Base-by-base conservation (phyloP, 2,329 filamentous ascomycete species). In the Paracorniculantispora psalliotae region DNA sequence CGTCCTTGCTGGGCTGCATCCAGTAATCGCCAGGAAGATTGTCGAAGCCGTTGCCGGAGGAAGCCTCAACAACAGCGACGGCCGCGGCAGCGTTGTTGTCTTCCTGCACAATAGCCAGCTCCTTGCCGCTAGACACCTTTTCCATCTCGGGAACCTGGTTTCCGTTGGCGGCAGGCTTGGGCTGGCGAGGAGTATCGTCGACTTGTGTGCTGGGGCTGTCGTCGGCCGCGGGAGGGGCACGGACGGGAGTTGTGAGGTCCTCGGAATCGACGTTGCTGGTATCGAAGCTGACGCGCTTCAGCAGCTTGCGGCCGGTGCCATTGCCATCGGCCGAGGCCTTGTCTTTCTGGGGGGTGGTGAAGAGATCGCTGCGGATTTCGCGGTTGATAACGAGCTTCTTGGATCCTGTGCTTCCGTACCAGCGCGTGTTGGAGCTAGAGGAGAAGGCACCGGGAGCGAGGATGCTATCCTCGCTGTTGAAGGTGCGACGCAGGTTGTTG, bases 341-440 rank as follows among this genome's bases (percentile, higher is more conserved):
- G 37, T 81, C 79, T 68, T 81, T 85, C 57, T 76, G 80, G 0
- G 84, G 83, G 1, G 84, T 83, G 2, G 80, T 81, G 69, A 88
- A 89, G 17, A 87, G 77, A 66, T 91, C 88, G 60, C 83, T 92
- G 57, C 90, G 84, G 70, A 99, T 81, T 64, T 88, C 89, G 63
- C 91, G 88, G 74, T 97, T 96, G 71, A 99, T 97, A 56, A 92
- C 89, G 59, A 99, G 82, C 72, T 92, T 92, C 78, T 97, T 97
- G 66, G 96, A 84, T 47, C 85, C 84, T 51, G 81, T 82, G 69
- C 80, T 85, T n/a, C 84, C 82, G 54, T 87, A 88, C 65, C 85
- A 82, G 60, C 87, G 84, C 37, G 82, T 80, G 59, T 79, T 81
- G 19, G 82, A 77, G 68, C 83, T 88, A 26, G 88, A 80, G 2